phyloP scores from a whole-genome alignment of 805 yeast species.

The Zygosaccharomyces bailii region DNA sequence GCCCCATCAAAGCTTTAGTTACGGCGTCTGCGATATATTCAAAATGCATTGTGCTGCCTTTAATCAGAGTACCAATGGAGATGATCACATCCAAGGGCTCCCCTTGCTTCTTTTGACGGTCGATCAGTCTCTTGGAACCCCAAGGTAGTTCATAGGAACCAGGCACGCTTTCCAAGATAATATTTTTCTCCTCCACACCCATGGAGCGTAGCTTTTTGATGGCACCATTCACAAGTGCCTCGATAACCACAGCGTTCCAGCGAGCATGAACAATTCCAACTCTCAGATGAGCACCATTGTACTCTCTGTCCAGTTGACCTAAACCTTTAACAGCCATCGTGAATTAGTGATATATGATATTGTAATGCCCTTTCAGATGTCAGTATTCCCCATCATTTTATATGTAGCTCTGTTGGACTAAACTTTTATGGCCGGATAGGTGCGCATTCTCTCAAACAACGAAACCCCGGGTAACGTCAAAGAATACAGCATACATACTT shows the following conservation, averaged over 20 bases:
- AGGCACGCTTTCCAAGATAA: constrained; percentile 81
- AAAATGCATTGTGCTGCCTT: constrained; percentile 97
- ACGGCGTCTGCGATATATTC: constrained; percentile 94
- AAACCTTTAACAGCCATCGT: constrained; percentile 77
- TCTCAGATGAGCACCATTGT: constrained; percentile 65
- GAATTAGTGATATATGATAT: background rate
- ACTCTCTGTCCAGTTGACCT: constrained; percentile 64
- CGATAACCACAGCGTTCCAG: constrained; percentile 82
- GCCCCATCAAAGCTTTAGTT: constrained; percentile 76
- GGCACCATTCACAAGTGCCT: constrained; percentile 78
- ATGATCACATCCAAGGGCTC: constrained; percentile 75
- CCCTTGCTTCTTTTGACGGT: constrained; percentile 42
- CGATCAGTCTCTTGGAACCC: constrained; percentile 58
- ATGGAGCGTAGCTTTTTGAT: constrained; percentile 51
- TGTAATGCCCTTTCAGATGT: no score
- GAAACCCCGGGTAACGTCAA: background rate
- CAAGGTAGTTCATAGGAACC: constrained; percentile 93
- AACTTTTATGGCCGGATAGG: background rate
- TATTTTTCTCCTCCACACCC: constrained; percentile 75
- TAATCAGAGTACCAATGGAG: constrained; percentile 91
- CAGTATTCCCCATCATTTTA: no score
- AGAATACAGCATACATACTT: constrained; percentile 2
- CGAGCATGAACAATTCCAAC: constrained; percentile 93
- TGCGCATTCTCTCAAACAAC: background rate
- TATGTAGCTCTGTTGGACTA: no score